These are phyloP conservation scores for Paraconiothyrium sp. DNA, from an alignment of 2,329 filamentous ascomycete species.

Conservation along the genomic window DNA sequence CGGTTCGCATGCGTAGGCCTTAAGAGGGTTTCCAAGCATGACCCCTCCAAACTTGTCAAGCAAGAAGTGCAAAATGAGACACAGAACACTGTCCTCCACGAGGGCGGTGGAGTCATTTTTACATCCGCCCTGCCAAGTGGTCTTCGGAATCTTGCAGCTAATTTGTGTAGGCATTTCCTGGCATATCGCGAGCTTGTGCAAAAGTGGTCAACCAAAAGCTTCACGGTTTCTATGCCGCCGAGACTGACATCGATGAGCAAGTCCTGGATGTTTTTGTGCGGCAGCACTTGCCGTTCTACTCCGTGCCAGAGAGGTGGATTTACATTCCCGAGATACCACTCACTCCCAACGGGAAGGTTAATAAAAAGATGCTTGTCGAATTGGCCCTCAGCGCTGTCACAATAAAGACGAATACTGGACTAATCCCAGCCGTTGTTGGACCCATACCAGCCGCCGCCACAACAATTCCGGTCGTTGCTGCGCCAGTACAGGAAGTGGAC, in stretches of 20 bases:
- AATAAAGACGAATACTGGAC: neutral
- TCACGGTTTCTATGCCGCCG: slow-evolving; percentile 61
- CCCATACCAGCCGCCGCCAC: neutral
- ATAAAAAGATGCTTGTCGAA: slow-evolving; percentile 58
- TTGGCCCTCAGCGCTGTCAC: slow-evolving; percentile 25
- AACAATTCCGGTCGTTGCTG: neutral
- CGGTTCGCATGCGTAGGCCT: neutral
- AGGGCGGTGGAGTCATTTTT: neutral
- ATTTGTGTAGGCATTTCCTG: slow-evolving; percentile 53
- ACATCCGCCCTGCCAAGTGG: no score
- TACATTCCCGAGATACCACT: slow-evolving; percentile 57
- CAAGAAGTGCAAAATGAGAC: no score
- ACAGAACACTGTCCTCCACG: no score
- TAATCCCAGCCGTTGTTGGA: neutral
- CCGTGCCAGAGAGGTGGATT: slow-evolving; percentile 59
- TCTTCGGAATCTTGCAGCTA: neutral
- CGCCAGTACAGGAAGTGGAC: neutral
- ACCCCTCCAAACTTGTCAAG: neutral
- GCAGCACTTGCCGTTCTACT: slow-evolving; percentile 63
- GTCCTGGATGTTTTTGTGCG: slow-evolving; percentile 54
- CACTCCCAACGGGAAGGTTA: slow-evolving; percentile 66
- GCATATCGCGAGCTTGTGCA: slow-evolving; percentile 59
- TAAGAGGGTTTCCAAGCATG: no score
- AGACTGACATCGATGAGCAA: slow-evolving; percentile 32
- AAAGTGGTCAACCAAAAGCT: slow-evolving; percentile 59